These are phyloP conservation scores for Olyra latifolia DNA, from an alignment of 176 grass and related monocot genomes.

Conservation along the genomic window DNA sequence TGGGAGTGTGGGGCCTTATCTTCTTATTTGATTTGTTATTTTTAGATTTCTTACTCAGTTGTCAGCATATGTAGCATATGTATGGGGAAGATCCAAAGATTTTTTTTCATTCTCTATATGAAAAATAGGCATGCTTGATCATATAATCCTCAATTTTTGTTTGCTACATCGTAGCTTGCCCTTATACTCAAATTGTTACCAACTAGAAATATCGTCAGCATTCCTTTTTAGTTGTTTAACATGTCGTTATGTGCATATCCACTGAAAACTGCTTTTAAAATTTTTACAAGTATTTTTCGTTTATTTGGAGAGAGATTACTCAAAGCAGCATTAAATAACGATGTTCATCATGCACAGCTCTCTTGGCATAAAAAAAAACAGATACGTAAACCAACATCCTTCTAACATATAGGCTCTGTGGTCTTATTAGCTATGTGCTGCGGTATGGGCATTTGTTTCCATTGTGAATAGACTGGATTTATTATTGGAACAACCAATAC, in stretches of 20 bases:
- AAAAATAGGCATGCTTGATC: background rate
- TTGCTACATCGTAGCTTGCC: background rate
- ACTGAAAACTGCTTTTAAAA: background rate
- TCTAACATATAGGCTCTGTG: background rate
- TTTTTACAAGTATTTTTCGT: background rate
- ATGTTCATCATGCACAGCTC: background rate
- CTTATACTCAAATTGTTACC: background rate
- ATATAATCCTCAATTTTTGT: background rate
- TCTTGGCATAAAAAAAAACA: background rate
- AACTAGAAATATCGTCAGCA: background rate
- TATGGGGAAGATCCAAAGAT: background rate
- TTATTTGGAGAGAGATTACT: background rate
- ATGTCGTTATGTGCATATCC: background rate
- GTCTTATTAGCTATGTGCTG: background rate
- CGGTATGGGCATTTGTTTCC: conserved; percentile 9
- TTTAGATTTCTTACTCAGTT: background rate
- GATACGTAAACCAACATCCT: background rate
- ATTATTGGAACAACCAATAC: background rate
- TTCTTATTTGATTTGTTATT: background rate
- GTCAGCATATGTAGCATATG: background rate
- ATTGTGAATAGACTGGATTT: background rate
- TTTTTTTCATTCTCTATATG: background rate
- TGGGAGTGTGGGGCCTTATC: background rate
- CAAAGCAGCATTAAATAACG: background rate
- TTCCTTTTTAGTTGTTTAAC: background rate